Evolutionary conservation across 139 green algal species (phyloP).

Genomic region (Ettlia oleoabundans): DNA sequence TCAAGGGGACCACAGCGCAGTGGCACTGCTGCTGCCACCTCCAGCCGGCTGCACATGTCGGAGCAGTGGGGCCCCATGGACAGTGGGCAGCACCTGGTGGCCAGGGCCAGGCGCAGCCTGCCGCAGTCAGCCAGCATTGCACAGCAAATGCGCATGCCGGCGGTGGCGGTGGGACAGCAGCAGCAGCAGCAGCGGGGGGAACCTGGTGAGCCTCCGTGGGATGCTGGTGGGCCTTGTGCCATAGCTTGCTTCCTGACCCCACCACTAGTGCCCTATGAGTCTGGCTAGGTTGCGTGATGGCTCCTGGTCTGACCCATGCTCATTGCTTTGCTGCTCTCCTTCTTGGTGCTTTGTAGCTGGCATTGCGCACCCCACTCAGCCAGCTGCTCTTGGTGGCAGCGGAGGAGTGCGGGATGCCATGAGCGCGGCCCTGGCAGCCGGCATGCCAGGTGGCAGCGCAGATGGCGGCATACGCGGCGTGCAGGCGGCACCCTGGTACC

Average conservation of each 20-base stretch:
- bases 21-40: neutral
- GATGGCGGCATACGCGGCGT: neutral
- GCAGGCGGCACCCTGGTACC: slow-evolving; percentile 74
- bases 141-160: slow-evolving; percentile 16
- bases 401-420: slow-evolving; percentile 30
- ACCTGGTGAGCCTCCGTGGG: no score
- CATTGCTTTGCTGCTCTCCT: neutral
- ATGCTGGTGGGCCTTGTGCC: neutral
- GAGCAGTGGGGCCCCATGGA: neutral
- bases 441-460: slow-evolving; percentile 15
- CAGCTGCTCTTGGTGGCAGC: neutral
- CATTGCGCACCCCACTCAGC: neutral
- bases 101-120: slow-evolving; percentile 29
- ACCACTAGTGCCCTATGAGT: no score
- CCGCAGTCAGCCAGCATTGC: slow-evolving; percentile 11
- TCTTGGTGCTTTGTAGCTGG: neutral
- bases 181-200: no score
- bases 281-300: no score
- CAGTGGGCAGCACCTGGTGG: slow-evolving; percentile 28
- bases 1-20: neutral
- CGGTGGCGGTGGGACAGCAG: neutral
- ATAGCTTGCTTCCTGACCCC: neutral
- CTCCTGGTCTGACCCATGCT: neutral
- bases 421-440: slow-evolving; percentile 27
- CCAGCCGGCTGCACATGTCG: neutral